Evolutionary conservation across 495 filamentous ascomycete species (phyloP).

Genomic region (Collariella sp.): DNA sequence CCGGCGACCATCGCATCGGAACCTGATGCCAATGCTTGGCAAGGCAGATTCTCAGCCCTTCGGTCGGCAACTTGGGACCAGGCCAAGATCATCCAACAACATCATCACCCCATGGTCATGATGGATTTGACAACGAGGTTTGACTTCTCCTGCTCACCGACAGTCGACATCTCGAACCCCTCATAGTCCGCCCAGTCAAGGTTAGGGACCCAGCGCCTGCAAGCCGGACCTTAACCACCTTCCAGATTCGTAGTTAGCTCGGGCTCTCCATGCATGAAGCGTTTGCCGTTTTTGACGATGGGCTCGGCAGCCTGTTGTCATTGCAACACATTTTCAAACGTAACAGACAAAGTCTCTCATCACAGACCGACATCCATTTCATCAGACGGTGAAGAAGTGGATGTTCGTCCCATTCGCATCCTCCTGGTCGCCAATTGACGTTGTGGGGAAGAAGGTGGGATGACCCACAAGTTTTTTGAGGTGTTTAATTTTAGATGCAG

Average conservation of each 20-base stretch:
- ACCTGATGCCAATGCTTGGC: constrained; percentile 11
- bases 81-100: neutral
- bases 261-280: neutral
- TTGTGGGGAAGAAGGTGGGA: no score
- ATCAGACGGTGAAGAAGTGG: neutral
- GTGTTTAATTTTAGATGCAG: constrained; percentile 4
- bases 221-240: neutral
- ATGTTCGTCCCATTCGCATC: no score
- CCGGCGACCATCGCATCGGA: constrained; percentile 10
- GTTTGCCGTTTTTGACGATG: neutral
- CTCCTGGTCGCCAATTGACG: no score
- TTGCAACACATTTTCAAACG: neutral
- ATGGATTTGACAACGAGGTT: neutral
- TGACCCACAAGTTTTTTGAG: neutral
- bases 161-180: neutral
- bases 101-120: neutral
- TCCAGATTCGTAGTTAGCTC: neutral
- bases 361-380: neutral
- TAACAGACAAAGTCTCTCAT: no score
- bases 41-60: constrained; percentile 11
- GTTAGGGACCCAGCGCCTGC: neutral
- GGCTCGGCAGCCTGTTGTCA: neutral
- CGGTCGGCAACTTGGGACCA: neutral
- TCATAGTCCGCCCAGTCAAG: neutral
- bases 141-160: neutral